phyloP scores from a whole-genome alignment of 106 monocot species.

The Chionographis japonica region DNA sequence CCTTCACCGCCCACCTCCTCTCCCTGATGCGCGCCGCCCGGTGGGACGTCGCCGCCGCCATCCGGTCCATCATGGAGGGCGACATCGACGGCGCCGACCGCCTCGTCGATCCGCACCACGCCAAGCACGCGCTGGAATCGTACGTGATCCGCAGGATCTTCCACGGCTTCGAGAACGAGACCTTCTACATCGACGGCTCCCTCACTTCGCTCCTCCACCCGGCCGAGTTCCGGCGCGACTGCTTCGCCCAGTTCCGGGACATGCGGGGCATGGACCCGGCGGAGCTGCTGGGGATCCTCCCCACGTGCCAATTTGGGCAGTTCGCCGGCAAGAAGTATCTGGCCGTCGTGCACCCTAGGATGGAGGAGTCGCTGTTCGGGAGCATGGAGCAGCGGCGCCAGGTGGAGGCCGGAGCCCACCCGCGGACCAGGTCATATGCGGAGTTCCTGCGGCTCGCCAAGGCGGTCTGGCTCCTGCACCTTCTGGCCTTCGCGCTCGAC shows the following conservation, averaged over 20 bases:
- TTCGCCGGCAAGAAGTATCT: conserved; percentile 75
- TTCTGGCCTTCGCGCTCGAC: conserved; percentile 83
- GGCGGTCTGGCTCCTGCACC: conserved; percentile 88
- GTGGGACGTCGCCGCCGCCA: conserved; percentile 65
- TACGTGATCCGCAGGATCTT: conserved; percentile 69
- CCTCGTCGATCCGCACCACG: conserved; percentile 35
- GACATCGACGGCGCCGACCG: conserved; percentile 1
- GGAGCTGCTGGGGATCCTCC: conserved; percentile 81
- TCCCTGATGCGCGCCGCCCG: conserved; percentile 75
- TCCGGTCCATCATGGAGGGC: conserved; percentile 46
- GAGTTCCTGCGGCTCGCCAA: conserved; percentile 76
- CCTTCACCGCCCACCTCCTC: conserved; percentile 72
- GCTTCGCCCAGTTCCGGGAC: conserved; percentile 80
- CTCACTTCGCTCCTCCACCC: conserved; percentile 82
- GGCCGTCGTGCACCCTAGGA: conserved; percentile 43
- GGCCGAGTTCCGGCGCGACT: conserved; percentile 49
- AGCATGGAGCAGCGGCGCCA: conserved; percentile 41
- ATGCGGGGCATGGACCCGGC: conserved; percentile 85
- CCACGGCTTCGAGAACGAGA: conserved; percentile 93
- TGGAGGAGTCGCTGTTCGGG: conserved; percentile 77
- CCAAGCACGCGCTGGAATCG: conserved; percentile 65
- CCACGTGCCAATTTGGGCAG: conserved; percentile 74
- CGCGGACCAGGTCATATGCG: conserved; percentile 74
- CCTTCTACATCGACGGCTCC: conserved; percentile 91
- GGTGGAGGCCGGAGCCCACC: conserved; percentile 50